Evolutionary conservation across 106 monocot species (phyloP), one percentile per base, ranked within the genome.

Genomic region (Acorus calamus): DNA sequence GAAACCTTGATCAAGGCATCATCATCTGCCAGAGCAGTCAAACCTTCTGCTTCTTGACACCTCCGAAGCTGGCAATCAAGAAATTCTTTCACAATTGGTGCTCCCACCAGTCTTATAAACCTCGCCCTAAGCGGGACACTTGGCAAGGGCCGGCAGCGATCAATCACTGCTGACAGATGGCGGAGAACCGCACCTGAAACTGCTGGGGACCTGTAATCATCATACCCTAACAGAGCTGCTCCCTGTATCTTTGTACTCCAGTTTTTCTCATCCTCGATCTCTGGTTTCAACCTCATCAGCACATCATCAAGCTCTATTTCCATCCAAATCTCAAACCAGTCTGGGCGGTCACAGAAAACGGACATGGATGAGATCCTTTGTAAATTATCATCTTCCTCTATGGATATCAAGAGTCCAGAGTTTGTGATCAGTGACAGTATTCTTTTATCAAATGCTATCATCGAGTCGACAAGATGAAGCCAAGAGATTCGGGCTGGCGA

Each of bases 1-100:
- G 77, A 78, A 12, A 99, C 98, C 55, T 85, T 99, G 10, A 74
- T 56, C 14, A 92, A 14, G n/a, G 92, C 88, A 73, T 88, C 79
- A 79, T 98, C 98, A 83, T 99, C 98, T 7, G 85, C 92, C 60
- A 99, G 71, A 11, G 98, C 98, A 57, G 98, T 99, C 4, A 99
- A 77, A 2, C 92, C 98, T 63, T 99, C 98, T 11, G 92, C 91
- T 69, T 92, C 98, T 68, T 99, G 88, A 71, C 98, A 99, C 57
- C 88, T 71, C 8, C 53, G 69, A 6, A 88, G 72, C 70, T 85
- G 62, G 56, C 55, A 74, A 71, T 85, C 92, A 71, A 76, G 46
- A 59, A 81, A 86, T 56, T 99, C 75, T 42, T 52, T 56, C 13
- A 88, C 4, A 42, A 92, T 49, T 1, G 85, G 88, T 41, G 79